Conservation (phyloP, 345 rosid species). For the Pelargonium nanum region DNA sequence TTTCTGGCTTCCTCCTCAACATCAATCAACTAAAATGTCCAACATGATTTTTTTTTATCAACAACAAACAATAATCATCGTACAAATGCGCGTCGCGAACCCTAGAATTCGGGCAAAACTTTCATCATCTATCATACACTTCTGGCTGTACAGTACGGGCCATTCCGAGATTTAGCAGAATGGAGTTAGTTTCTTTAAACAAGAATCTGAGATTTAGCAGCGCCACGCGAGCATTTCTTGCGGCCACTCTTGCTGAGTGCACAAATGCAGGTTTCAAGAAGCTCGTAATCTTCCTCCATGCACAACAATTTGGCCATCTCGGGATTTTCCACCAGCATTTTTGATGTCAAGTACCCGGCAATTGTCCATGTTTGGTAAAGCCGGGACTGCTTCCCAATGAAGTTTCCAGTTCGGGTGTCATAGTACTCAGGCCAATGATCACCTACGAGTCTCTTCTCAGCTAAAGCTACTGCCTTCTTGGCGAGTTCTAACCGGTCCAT, state of each 20-base stretch:
- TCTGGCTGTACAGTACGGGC: background rate
- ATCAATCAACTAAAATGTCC: too few relatives aligned
- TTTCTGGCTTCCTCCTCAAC: too few relatives aligned
- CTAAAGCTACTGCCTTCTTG: conserved; percentile 61
- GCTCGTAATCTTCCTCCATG: conserved; percentile 94
- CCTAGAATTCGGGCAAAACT: too few relatives aligned
- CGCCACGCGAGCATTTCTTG: conserved; percentile 82
- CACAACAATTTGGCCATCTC: conserved; percentile 66
- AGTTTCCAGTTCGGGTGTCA: conserved; percentile 75
- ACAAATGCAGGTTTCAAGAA: conserved; percentile 78
- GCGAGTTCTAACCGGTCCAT: conserved; percentile 75
- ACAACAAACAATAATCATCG: too few relatives aligned
- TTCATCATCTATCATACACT: background rate
- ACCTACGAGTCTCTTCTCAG: conserved; percentile 60
- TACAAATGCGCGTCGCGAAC: too few relatives aligned
- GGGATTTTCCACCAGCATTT: conserved; percentile 66
- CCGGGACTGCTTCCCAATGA: conserved; percentile 84
- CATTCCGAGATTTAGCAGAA: background rate
- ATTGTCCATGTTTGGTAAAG: conserved; percentile 89
- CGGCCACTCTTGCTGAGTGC: conserved; percentile 71
- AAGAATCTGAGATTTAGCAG: conserved; percentile 86
- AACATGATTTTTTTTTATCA: too few relatives aligned
- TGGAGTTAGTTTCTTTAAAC: conserved; percentile 28
- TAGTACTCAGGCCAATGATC: conserved; percentile 96
- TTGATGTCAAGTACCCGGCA: conserved; percentile 82